Evolutionary conservation across 495 filamentous ascomycete genomes (phyloP).

Genomic region (Astrocystis sublimbata): DNA sequence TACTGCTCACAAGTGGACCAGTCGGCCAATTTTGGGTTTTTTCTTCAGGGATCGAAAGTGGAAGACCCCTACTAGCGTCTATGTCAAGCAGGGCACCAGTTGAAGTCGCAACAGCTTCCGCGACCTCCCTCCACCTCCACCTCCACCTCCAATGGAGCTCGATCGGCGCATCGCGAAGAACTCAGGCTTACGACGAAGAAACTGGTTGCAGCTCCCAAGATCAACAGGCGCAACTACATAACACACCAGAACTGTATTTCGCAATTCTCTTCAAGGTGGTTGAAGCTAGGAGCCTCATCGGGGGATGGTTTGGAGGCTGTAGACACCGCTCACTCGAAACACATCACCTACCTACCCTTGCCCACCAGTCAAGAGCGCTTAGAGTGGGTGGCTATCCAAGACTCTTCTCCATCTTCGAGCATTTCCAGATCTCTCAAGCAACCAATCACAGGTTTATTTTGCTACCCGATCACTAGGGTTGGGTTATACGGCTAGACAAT

Average conservation of each 20-base stretch:
- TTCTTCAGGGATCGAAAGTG: slow-evolving; percentile 8
- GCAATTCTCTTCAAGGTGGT: too few relatives aligned
- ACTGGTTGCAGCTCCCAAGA: too few relatives aligned
- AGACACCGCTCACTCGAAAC: not conserved
- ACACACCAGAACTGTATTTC: too few relatives aligned
- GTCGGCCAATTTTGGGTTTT: slow-evolving; percentile 17
- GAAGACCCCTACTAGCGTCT: not conserved
- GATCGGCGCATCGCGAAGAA: not conserved
- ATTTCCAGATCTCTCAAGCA: not conserved
- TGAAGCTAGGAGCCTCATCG: too few relatives aligned
- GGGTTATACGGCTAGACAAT: not conserved
- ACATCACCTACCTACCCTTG: not conserved
- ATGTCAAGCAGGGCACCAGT: slow-evolving; percentile 12
- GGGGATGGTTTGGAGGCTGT: too few relatives aligned
- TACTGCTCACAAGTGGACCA: not conserved
- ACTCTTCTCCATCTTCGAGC: not conserved
- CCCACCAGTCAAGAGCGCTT: not conserved
- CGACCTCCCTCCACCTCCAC: not conserved
- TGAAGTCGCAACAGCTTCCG: slow-evolving; percentile 2
- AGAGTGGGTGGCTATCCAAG: not conserved
- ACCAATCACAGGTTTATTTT: not conserved
- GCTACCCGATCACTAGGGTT: not conserved
- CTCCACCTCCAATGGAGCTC: not conserved
- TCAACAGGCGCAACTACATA: too few relatives aligned
- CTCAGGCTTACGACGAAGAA: too few relatives aligned